Conservation (phyloP, 805 yeast genomes). For the Candida dajiaensis region DNA sequence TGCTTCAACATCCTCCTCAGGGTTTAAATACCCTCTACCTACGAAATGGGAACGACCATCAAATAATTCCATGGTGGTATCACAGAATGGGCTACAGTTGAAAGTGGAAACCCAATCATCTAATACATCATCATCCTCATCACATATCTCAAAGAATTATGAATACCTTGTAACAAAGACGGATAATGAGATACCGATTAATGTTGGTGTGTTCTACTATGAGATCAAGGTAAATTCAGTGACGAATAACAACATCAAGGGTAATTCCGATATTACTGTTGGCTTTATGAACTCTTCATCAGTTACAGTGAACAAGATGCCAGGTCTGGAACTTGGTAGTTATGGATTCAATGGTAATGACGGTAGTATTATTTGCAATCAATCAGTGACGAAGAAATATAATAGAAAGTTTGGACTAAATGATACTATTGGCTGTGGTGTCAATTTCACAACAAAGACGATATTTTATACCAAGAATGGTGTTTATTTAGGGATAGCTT, state of each 20-base stretch:
- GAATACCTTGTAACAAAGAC: constrained; percentile 26
- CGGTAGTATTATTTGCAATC: constrained; percentile 36
- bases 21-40: constrained; percentile 18
- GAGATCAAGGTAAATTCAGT: constrained; percentile 38
- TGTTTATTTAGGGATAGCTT: constrained; percentile 49
- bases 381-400: constrained; percentile 33
- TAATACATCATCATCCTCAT: not conserved
- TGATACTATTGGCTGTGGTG: constrained; percentile 81
- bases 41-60: constrained; percentile 12
- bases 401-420: constrained; percentile 43
- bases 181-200: constrained; percentile 30
- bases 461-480: constrained; percentile 85
- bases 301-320: constrained; percentile 29
- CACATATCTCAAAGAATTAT: constrained; percentile 8
- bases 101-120: constrained; percentile 8
- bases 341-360: constrained; percentile 52
- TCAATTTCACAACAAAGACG: constrained; percentile 56
- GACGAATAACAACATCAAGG: constrained; percentile 26
- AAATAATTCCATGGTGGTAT: constrained; percentile 3
- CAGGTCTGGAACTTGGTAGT: constrained; percentile 42
- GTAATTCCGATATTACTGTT: constrained; percentile 31
- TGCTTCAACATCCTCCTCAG: not conserved
- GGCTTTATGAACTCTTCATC: constrained; percentile 37
- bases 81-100: constrained; percentile 10
- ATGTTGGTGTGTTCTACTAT: constrained; percentile 43